Evolutionary conservation across 2,329 filamentous ascomycete genomes (phyloP), one percentile per base, ranked within the genome.

Genomic region (Fusarium udum): DNA sequence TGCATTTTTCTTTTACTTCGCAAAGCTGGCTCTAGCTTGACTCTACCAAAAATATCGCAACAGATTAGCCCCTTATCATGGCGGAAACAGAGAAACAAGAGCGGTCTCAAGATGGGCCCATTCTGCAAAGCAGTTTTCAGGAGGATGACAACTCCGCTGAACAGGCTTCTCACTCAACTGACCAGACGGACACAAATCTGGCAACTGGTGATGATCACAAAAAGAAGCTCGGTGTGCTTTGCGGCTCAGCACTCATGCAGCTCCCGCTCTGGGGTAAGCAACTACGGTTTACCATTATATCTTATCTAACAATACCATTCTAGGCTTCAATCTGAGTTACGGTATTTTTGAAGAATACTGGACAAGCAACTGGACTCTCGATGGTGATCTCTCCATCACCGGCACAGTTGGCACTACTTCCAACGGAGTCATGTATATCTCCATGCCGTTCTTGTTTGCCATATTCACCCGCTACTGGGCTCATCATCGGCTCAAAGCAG

Each of bases 351-450:
- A 59, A 51, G 56, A 59, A 36, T 59, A 59, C 15, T 59, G 56
- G 56, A 59, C 32, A 18, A 59, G 34, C 7, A 49, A 59, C 20
- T 59, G 56, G 56, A 59, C 42, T 11, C 56, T 59, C 0, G 14
- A 51, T 14, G 56, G 56, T 9, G 20, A 51, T 14, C 42, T 37
- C 14, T 48, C 56, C 26, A 49, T 59, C 20, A 59, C 56, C n/a
- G 56, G 56, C 9, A 59, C 45, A 6, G 56, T 59, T 4, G 56
- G 56, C 14, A 59, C 56, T 11, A 59, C 56, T 20, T 59, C 56
- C 12, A 59, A 59, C 32, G 56, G 56, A 26, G 56, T 59, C 42
- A 59, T 59, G 32, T 59, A 59, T 11, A 59, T 59, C 32, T 59
- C 56, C 13, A 59, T 59, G 56, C 56, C 42, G 15, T 59, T 59